Evolutionary conservation across 2,329 filamentous ascomycete genomes (phyloP), one percentile per base, ranked within the genome.

Genomic region (Ilyonectria destructans): DNA sequence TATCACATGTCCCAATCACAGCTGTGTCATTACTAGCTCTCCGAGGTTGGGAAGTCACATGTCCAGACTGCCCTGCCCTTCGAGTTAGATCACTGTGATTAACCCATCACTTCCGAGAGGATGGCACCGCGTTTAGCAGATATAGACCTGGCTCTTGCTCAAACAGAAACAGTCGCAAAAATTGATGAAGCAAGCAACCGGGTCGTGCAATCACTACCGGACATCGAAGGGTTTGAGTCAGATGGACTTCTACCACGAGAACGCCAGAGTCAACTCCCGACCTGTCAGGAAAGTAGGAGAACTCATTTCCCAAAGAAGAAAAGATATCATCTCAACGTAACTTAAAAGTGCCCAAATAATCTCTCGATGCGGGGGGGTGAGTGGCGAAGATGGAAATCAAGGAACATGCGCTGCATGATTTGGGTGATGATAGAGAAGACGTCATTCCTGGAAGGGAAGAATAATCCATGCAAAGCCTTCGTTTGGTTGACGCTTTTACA

Each of bases 71-170:
- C 91, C 0, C 88, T 94, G 57, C 89, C 91, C 1, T 94, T 94
- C 77, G 92, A 94, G 80, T 84, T 96, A 1, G 92, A 95, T 76
- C 93, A 96, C 80, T 96, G 93, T 77, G 92, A 96, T 23, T 93
- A 96, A 48, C 88, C 91, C 0, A 80, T 92, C 10, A 93, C 96
- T 0, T 96, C 95, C 79, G 88, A 91, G 69, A 88, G 91, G 31
- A 86, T 95, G 79, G 88, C 88, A 1, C 80, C 90, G 69, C 89
- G 93, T 1, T 84, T 96, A 0, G 85, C 89, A 1, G 92, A 95
- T 43, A 94, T 96, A 59, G 91, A 95, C 65, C 82, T 94, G 0
- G 84, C 83, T 0, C 88, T 96, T 0, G 92, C 93, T 0, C 87
- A 92, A 77, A 82, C 84, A 0, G 92, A 92, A 77, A 82, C 84